Base-by-base conservation (phyloP, 2,329 filamentous ascomycete species). In the Chalaropsis ovoidea region DNA sequence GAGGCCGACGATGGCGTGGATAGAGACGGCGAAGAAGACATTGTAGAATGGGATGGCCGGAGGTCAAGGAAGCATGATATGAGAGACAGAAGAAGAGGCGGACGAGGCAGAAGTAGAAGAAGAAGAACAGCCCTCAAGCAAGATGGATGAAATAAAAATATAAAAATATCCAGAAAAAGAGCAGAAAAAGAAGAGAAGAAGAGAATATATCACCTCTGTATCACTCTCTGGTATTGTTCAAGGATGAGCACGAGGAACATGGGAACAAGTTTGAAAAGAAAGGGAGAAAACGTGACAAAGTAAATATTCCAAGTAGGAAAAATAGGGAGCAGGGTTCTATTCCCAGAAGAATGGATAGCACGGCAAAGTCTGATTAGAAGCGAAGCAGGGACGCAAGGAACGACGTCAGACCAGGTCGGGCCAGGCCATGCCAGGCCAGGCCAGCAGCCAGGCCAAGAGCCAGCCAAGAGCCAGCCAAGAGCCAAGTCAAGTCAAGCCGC, bases 1-100 rank as follows among this genome's bases (percentile, higher is more conserved):
- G 60, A 54, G 2, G 64, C 61, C n/a, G 64, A 66, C 52, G 52
- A 45, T 19, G 63, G 56, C 15, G 54, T 56, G 17, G 52, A 56
- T 24, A 56, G 52, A 19, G 52, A 31, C 52, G 52, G 52, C 13
- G 52, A 56, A 19, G 52, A 56, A 56, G 52, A 56, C 52, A 56
- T 56, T 56, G 24, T 6, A 56, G 15, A 22, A 17, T 35, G 19
- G 11, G 13, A 3, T 62, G 41, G 61, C 61, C 22, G 41, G 35
- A 62, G 24, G 42, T 62, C 61, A 62, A 47, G 15, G 19, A 47
- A 47, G 43, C 61, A 62, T 62, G 61, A 45, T 56, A 22, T 17
- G 52, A 17, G 52, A 3, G 62, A 63, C n/a, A n/a, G n/a, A n/a
- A n/a, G n/a, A n/a, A n/a, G n/a, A n/a, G n/a, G n/a, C n/a, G n/a